A percentile compares a stretch with the other conserved stretches of the same genome.
Evolutionary conservation across 2,329 filamentous ascomycete species (phyloP).

Genomic region (Aspergillus tanneri): DNA sequence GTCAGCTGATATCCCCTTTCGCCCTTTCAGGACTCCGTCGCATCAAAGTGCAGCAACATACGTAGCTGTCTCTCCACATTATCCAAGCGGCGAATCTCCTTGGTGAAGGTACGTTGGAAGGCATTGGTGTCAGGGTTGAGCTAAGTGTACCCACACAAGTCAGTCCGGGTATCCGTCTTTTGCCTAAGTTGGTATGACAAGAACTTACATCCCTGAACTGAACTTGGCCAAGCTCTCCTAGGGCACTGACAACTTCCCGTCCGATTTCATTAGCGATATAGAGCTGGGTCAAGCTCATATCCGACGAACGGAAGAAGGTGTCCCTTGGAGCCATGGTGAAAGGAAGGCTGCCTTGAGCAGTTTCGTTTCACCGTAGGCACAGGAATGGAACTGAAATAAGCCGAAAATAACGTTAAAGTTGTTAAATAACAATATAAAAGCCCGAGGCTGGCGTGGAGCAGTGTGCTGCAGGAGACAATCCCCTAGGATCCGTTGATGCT

Average conservation of each 20-base stretch:
- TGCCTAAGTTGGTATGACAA: not conserved
- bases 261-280: conserved; percentile 99
- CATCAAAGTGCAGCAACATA: conserved; percentile 51
- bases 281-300: conserved; percentile 99
- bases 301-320: conserved; percentile 98
- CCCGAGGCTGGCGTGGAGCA: conserved; percentile 1
- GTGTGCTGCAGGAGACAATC: not conserved
- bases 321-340: conserved; percentile 67
- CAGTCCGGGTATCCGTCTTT: conserved; percentile 10
- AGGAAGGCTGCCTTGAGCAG: conserved; percentile 23
- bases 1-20: not conserved
- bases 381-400: not conserved
- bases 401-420: not conserved
- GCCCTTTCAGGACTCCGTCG: not conserved
- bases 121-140: conserved; percentile 90
- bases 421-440: not conserved
- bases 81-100: conserved; percentile 94
- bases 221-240: conserved; percentile 93
- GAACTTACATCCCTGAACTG: conserved; percentile 90
- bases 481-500: conserved; percentile 1
- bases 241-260: conserved; percentile 91
- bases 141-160: conserved; percentile 48
- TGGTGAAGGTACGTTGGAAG: conserved; percentile 95
- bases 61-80: conserved; percentile 97
- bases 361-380: conserved; percentile 23